Evolutionary conservation across 768 basidiomycete genomes (phyloP), one percentile per base, ranked within the genome.

Genomic region (Lentinula lateritia): DNA sequence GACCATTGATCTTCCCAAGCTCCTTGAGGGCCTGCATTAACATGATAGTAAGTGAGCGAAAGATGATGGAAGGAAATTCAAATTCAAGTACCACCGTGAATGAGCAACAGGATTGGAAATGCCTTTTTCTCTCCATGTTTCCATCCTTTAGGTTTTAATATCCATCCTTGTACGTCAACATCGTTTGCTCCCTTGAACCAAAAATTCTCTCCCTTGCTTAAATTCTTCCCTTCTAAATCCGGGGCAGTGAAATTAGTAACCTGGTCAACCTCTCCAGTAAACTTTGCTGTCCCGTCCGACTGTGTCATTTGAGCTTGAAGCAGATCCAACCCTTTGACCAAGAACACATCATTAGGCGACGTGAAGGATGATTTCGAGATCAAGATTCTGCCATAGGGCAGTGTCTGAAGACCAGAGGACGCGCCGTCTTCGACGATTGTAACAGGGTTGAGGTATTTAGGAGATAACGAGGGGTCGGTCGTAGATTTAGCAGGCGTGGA

Each of bases 1-100:
- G 86, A 89, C 95, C 95, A 98, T 48, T 85, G 80, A 69, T 97
- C 95, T 65, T 87, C 86, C 95, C 94, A 97, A 52, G 90, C 92
- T 34, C 87, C 80, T 69, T 93, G 88, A 5, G 90, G 90, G 16
- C 88, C 87, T 77, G 74, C 70, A 66, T 46, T 28, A 28, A 63
- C 28, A 23, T 42, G 42, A 13, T 66, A 9, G 62, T 59, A 46
- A 36, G 60, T 43, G 39, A 50, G 34, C 16, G 45, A 18, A n/a
- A 7, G 1, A 28, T 36, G 10, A 38, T 15, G 18, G 38, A 55
- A 54, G 16, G 1, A 34, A 69, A 72, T 43, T 50, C 18, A 1
- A 39, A 10, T 12, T 35, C n/a, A 8, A 9, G 13, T 35, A 76
- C 87, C 89, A 64, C 91, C 91, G 62, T 93, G 94, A 41, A 96